phyloP scores from a whole-genome alignment of 2,329 filamentous ascomycete genomes.

The Aspergillus sclerotialis region DNA sequence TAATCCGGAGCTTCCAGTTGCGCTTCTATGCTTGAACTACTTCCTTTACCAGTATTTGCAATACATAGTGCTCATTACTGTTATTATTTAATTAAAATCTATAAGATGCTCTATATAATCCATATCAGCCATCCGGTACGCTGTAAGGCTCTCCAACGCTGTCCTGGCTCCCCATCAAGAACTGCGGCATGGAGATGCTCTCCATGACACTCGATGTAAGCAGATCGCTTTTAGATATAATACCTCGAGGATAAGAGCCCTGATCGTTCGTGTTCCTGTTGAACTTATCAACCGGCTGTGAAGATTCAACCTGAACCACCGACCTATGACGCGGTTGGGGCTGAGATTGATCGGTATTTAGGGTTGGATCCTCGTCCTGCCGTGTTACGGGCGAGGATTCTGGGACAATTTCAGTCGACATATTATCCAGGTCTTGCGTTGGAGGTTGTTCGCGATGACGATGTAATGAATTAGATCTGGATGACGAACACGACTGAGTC shows the following conservation, averaged over 20 bases:
- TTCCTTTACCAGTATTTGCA: too few relatives aligned
- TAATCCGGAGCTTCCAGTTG: conserved; percentile 9
- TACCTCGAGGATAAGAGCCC: conserved; percentile 10
- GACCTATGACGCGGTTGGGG: conserved; percentile 16
- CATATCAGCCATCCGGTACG: conserved; percentile 15
- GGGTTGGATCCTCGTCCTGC: conserved; percentile 7
- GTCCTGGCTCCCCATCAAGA: conserved; percentile 33
- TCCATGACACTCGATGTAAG: conserved; percentile 39
- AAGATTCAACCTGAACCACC: conserved; percentile 36
- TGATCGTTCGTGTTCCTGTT: conserved; percentile 8
- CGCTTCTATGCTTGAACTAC: not conserved
- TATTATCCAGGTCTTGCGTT: conserved; percentile 11
- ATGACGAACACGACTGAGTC: conserved; percentile 5
- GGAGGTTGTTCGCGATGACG: conserved; percentile 2
- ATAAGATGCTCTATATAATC: not conserved
- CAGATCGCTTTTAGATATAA: conserved; percentile 29
- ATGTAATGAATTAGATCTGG: conserved; percentile 1
- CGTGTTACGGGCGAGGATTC: conserved; percentile 31
- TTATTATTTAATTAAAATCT: not conserved
- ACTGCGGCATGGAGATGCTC: conserved; percentile 33
- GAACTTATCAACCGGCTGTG: conserved; percentile 26
- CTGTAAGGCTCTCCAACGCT: conserved; percentile 32
- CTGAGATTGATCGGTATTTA: conserved; percentile 8
- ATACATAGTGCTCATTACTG: not conserved
- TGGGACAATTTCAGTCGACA: conserved; percentile 28